These are phyloP conservation scores for Straminergon stramineum DNA, from an alignment of 225 moss, liverwort and hornwort genomes.

Conservation along the genomic window DNA sequence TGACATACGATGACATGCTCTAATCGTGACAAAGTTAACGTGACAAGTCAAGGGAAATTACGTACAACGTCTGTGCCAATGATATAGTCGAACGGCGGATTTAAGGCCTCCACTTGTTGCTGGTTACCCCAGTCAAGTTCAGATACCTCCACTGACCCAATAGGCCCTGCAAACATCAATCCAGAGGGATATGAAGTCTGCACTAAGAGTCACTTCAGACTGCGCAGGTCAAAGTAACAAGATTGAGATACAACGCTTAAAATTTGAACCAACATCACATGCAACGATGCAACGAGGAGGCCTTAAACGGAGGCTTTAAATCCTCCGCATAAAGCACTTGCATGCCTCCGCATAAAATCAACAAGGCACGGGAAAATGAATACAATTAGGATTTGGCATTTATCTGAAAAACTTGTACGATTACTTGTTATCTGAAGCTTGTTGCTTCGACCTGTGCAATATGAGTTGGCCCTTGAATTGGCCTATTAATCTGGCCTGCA, in stretches of 20 bases:
- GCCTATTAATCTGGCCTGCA: background rate
- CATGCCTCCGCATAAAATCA: background rate
- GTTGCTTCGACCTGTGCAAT: background rate
- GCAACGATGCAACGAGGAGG: background rate
- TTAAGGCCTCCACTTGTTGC: conserved; percentile 46
- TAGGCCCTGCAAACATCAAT: conserved; percentile 43
- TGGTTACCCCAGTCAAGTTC: conserved; percentile 92
- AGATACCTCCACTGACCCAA: conserved; percentile 71
- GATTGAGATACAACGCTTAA: background rate
- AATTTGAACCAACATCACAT: background rate
- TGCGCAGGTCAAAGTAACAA: background rate
- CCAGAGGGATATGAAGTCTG: background rate
- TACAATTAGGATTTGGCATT: background rate
- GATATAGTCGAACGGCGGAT: conserved; percentile 94
- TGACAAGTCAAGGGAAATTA: background rate
- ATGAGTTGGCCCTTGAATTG: background rate
- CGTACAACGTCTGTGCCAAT: conserved; percentile 92
- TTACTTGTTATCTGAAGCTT: background rate
- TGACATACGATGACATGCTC: background rate
- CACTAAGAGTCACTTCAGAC: background rate
- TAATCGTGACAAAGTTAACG: background rate
- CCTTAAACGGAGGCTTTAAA: background rate
- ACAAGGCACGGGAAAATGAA: background rate
- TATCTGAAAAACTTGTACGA: background rate
- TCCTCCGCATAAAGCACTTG: background rate